These are phyloP conservation scores for Coemansia sp. DNA, from an alignment of 192 early-diverging fungal species.

Conservation along the genomic window DNA sequence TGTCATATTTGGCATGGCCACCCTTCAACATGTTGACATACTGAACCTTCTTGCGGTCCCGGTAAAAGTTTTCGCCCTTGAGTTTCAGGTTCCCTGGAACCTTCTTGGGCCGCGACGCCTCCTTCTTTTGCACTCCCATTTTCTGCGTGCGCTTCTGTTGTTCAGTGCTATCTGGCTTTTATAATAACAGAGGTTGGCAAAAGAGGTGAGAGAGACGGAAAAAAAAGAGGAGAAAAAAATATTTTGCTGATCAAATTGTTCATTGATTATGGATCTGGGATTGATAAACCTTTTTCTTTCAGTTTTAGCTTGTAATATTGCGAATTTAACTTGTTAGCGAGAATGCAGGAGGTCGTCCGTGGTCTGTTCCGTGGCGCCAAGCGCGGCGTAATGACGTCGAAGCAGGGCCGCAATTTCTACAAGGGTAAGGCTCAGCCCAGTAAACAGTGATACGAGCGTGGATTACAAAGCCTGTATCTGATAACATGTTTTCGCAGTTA, in stretches of 20 bases:
- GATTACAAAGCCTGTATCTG: not conserved
- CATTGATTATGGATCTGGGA: not conserved
- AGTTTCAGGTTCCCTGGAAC: constrained; percentile 69
- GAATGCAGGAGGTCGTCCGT: constrained; percentile 52
- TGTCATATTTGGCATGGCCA: constrained; percentile 77
- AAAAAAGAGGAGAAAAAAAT: not conserved
- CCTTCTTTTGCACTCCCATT: constrained; percentile 55
- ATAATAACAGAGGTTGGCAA: not conserved
- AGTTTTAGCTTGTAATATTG: not conserved
- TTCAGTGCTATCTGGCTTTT: not conserved
- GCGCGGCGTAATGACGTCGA: constrained; percentile 55
- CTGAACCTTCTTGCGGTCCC: constrained; percentile 91
- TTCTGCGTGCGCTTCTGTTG: not conserved
- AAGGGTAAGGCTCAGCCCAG: constrained; percentile 22
- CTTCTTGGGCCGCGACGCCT: constrained; percentile 43
- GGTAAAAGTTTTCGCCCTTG: constrained; percentile 99
- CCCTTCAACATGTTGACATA: constrained; percentile 92
- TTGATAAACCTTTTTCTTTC: not conserved
- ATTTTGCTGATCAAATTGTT: not conserved
- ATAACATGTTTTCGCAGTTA: not conserved
- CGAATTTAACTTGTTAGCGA: not conserved
- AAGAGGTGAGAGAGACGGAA: not conserved
- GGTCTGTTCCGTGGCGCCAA: constrained; percentile 51
- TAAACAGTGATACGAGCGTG: not conserved
- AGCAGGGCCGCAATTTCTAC: constrained; percentile 54